Percentiles rank a stretch among this genome's conserved stretches.
Conservation (phyloP, 2,329 filamentous ascomycete species). For the Calonectria henricotiae region DNA sequence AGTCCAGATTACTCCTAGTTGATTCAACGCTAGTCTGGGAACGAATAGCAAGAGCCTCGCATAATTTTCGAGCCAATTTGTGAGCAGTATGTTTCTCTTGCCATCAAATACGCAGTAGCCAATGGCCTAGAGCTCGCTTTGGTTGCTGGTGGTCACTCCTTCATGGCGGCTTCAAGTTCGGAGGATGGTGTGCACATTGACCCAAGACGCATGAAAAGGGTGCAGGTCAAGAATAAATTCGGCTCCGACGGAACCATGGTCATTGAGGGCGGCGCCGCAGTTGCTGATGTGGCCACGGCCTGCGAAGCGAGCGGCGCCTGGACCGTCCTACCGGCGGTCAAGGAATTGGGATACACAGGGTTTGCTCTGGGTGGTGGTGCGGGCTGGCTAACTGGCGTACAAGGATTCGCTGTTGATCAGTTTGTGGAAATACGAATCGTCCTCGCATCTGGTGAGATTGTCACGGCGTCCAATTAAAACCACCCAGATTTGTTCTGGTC, state of each 20-base stretch:
- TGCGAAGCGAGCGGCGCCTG: conserved; percentile 1
- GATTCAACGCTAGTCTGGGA: conserved; percentile 1
- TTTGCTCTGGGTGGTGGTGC: not conserved
- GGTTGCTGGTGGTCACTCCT: not conserved
- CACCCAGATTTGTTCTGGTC: conserved; percentile 15
- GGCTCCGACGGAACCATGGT: conserved; percentile 12
- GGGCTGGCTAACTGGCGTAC: conserved; percentile 1
- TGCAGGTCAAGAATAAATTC: not conserved
- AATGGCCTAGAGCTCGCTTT: conserved; percentile 1
- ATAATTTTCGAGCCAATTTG: conserved; percentile 8
- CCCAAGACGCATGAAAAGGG: conserved; percentile 4
- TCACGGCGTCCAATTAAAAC: not conserved
- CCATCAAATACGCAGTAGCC: not conserved
- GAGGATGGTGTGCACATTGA: conserved; percentile 11
- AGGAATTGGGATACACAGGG: conserved; percentile 11
- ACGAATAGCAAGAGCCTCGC: conserved; percentile 1
- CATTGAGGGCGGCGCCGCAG: conserved; percentile 4
- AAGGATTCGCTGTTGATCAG: conserved; percentile 6
- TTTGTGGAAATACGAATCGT: conserved; percentile 6
- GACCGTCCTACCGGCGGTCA: not conserved
- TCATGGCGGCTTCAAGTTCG: conserved; percentile 9
- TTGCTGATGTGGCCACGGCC: conserved; percentile 1
- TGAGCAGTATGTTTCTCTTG: conserved; percentile 11
- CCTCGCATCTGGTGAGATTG: not conserved
- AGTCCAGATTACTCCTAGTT: not conserved